Evolutionary conservation across 176 grass and related monocot genomes (phyloP).

Genomic region (Puya raimondii): DNA sequence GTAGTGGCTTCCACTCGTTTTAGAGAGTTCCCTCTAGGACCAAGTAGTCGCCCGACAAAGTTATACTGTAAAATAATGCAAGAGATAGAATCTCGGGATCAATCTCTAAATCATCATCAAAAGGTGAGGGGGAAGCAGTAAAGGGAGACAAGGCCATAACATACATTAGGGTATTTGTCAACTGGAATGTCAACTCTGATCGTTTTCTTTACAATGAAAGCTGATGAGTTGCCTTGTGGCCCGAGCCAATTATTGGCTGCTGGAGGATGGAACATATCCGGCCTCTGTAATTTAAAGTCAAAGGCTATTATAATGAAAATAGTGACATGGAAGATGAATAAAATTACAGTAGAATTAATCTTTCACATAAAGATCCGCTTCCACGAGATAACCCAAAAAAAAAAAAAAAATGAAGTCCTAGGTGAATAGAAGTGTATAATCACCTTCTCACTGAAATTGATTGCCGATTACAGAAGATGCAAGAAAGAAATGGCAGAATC

Average conservation of each 20-base stretch:
- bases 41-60: constrained; percentile 42
- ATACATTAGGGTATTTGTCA: constrained; percentile 36
- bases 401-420: background rate
- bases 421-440: background rate
- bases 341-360: background rate
- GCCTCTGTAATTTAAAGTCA: constrained; percentile 16
- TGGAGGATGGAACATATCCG: constrained; percentile 22
- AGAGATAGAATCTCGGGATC: background rate
- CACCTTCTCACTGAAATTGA: constrained; percentile 2
- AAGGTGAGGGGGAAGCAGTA: background rate
- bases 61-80: constrained; percentile 23
- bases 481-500: background rate
- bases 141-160: background rate
- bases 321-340: background rate
- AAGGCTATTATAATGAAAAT: background rate
- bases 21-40: constrained; percentile 41
- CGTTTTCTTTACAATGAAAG: constrained; percentile 33
- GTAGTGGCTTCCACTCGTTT: constrained; percentile 35
- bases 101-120: background rate
- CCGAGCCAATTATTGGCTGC: constrained; percentile 21
- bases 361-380: background rate
- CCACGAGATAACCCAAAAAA: too few relatives aligned
- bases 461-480: background rate
- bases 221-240: constrained; percentile 19
- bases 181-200: constrained; percentile 42